Evolutionary conservation across 768 basidiomycete species (phyloP).

Genomic region (Sporobolomyces phaffii): DNA sequence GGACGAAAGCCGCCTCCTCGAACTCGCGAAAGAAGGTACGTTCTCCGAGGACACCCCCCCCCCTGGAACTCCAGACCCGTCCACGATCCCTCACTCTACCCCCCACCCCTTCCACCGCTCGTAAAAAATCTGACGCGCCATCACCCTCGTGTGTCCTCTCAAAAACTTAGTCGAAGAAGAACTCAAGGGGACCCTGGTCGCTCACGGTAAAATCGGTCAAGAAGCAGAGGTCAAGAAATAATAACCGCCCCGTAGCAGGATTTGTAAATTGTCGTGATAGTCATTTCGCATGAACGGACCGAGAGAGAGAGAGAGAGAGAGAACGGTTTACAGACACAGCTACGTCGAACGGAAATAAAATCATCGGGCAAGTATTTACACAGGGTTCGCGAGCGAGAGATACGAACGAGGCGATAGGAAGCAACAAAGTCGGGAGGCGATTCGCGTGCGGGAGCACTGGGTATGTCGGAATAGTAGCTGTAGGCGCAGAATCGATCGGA

Average conservation of each 20-base stretch:
- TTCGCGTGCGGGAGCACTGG: too few species aligned
- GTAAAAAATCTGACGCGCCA: slow-evolving; percentile 54
- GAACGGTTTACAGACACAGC: too few species aligned
- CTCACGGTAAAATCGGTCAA: slow-evolving; percentile 44
- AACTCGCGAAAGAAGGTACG: slow-evolving; percentile 48
- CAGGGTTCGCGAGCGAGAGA: too few species aligned
- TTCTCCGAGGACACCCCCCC: too few species aligned
- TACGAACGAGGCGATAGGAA: background rate
- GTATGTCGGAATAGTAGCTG: background rate
- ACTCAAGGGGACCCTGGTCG: slow-evolving; percentile 47
- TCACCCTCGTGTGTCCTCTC: slow-evolving; percentile 45
- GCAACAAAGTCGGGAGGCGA: slow-evolving; percentile 1
- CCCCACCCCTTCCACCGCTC: too few species aligned
- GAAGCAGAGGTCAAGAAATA: slow-evolving; percentile 25
- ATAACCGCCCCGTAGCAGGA: background rate
- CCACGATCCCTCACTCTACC: background rate
- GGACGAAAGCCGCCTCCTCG: slow-evolving; percentile 46
- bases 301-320: too few species aligned
- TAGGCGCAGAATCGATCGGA: background rate
- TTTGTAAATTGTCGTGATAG: too few species aligned
- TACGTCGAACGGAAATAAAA: too few species aligned
- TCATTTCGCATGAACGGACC: too few species aligned
- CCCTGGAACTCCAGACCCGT: too few species aligned
- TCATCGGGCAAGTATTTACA: too few species aligned
- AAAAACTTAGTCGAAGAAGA: slow-evolving; percentile 48